phyloP scores from a whole-genome alignment of 2,329 filamentous ascomycete genomes.

The Fusarium burgessii region DNA sequence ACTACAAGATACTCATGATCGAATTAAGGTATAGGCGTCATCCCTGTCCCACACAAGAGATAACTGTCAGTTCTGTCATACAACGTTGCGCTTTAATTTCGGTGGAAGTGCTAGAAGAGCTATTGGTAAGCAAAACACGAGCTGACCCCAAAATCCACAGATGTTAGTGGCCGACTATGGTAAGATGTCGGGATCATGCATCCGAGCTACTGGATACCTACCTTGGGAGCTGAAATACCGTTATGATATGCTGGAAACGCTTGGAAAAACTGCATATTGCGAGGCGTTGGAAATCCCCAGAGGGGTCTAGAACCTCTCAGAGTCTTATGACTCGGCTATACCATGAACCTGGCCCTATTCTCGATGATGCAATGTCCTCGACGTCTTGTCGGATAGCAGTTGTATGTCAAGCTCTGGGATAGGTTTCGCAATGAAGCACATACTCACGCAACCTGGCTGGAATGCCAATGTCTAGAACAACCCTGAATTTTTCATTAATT shows the following conservation, averaged over 20 bases:
- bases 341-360: not conserved
- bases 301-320: not conserved
- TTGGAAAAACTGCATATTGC: not conserved
- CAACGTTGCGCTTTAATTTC: not conserved
- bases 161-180: not conserved
- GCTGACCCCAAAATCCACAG: not conserved
- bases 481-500: no score
- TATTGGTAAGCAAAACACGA: not conserved
- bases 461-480: no score
- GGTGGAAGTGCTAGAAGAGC: not conserved
- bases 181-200: conserved; percentile 11
- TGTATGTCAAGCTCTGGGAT: not conserved
- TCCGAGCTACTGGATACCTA: not conserved
- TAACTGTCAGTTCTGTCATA: not conserved
- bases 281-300: not conserved
- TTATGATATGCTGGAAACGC: not conserved
- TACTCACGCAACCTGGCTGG: not conserved
- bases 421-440: not conserved
- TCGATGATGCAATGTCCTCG: conserved; percentile 18
- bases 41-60: not conserved
- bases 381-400: not conserved
- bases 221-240: not conserved
- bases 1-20: not conserved
- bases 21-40: not conserved
- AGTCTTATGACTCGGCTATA: not conserved